Evolutionary conservation across 2,329 filamentous ascomycete genomes (phyloP).

Genomic region (Ilyonectria robusta): DNA sequence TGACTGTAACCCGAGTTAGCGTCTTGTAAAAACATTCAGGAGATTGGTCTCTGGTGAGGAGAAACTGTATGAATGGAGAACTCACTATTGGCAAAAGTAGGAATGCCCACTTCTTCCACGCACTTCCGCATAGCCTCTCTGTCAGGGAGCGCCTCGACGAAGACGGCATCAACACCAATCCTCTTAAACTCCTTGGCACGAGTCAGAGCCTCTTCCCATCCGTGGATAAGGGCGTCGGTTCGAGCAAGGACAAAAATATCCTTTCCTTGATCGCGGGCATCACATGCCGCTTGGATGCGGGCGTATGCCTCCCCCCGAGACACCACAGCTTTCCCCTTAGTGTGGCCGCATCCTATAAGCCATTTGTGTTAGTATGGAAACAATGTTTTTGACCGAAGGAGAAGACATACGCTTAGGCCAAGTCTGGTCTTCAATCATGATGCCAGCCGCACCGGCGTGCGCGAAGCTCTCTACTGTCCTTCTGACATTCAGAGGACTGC

Average conservation of each 20-base stretch:
- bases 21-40: no score
- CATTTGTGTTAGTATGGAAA: background rate
- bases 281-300: constrained; percentile 60
- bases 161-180: constrained; percentile 61
- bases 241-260: constrained; percentile 63
- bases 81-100: constrained; percentile 57
- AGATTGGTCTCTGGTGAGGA: background rate
- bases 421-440: constrained; percentile 63
- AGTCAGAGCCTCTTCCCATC: constrained; percentile 61
- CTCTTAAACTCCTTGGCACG: constrained; percentile 57
- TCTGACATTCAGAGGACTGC: constrained; percentile 61
- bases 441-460: constrained; percentile 54
- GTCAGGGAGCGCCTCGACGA: constrained; percentile 60
- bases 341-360: constrained; percentile 52
- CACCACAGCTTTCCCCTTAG: constrained; percentile 62
- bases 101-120: constrained; percentile 54
- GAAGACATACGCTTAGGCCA: constrained; percentile 62
- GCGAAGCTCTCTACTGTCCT: constrained; percentile 60
- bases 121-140: constrained; percentile 57
- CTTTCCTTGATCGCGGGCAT: constrained; percentile 59
- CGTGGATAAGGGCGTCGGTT: constrained; percentile 58
- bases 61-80: background rate
- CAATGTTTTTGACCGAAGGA: background rate
- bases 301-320: constrained; percentile 61
- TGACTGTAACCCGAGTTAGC: constrained; percentile 30